Conservation (phyloP, 495 filamentous ascomycete species). For the Penicillium manginii region DNA sequence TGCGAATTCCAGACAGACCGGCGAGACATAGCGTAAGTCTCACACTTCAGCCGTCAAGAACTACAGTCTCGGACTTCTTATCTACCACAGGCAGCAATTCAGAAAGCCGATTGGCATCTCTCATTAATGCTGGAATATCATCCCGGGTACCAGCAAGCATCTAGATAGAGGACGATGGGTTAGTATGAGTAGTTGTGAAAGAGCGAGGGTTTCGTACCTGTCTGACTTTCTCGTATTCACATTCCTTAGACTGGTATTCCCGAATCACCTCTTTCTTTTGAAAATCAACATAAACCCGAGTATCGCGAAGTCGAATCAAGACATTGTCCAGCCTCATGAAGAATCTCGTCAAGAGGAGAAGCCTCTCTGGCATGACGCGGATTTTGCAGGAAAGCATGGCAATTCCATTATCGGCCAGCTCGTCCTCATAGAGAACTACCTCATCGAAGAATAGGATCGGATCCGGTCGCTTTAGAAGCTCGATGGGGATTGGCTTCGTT, state of each 20-base stretch:
- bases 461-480: constrained; percentile 80
- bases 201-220: constrained; percentile 50
- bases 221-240: constrained; percentile 74
- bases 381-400: constrained; percentile 85
- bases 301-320: constrained; percentile 83
- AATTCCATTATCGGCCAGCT: constrained; percentile 96
- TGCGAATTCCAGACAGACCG: too few relatives aligned
- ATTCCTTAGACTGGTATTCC: constrained; percentile 86
- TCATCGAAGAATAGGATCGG: constrained; percentile 96
- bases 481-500: constrained; percentile 73
- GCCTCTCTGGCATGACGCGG: constrained; percentile 83
- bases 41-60: constrained; percentile 21
- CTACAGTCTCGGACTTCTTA: constrained; percentile 50
- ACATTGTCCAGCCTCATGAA: constrained; percentile 94
- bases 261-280: constrained; percentile 76
- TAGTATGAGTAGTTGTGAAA: constrained; percentile 9
- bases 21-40: too few relatives aligned
- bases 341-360: constrained; percentile 83
- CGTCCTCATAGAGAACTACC: constrained; percentile 94
- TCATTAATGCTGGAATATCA: constrained; percentile 74
- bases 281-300: constrained; percentile 91
- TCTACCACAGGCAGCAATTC: constrained; percentile 75
- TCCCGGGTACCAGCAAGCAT: constrained; percentile 71
- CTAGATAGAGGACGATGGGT: constrained; percentile 40
- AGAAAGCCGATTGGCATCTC: constrained; percentile 80